Evolutionary conservation across 768 basidiomycete genomes (phyloP), one percentile per base, ranked within the genome.

Genomic region (Pseudohyphozyma bogoriensis): DNA sequence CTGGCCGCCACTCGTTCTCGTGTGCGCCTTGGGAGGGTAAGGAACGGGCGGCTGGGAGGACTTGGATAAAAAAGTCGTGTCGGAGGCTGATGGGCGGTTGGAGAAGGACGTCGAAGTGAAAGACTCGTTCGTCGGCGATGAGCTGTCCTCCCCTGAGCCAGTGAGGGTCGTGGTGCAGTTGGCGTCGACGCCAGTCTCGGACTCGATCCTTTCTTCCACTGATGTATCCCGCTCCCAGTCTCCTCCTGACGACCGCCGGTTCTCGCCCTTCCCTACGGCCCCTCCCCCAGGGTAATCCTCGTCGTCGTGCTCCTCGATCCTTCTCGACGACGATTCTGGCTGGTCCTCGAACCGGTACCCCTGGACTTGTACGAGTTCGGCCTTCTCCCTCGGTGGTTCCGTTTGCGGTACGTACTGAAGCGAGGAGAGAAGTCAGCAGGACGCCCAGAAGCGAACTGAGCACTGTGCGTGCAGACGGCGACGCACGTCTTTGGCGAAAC

Each of bases 401-500:
- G 58, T 59, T 35, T 66, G 12, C 1, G 65, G 58, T 1, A 66
- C 61, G 32, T 45, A 62, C 64, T 66, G 55, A 16, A 29, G 37
- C 20, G 50, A 51, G n/a, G 24, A 15, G 32, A 33, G 31, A 20
- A 24, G 18, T 51, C 31, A 33, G 32, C 47, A 49, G 9, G 28
- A 22, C 1, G 35, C 31, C 11, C 52, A 31, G 18, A 16, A 13
- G 6, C n/a, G n/a, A n/a, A n/a, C n/a, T n/a, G n/a, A n/a, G n/a
- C n/a, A n/a, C n/a, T n/a, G n/a, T n/a, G n/a, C 18, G 36, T 33
- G 11, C 10, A 33, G 18, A 29, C 4, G 26, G 16, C 15, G 7
- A 3, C 64, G 36, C 12, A 62, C 64, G 29, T 66, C 65, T 24
- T 40, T 26, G 0, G 65, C 65, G 58, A 46, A 66, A 12, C 65